Evolutionary conservation across 176 grass and related monocot species (phyloP).

Genomic region (Musa beccarii): DNA sequence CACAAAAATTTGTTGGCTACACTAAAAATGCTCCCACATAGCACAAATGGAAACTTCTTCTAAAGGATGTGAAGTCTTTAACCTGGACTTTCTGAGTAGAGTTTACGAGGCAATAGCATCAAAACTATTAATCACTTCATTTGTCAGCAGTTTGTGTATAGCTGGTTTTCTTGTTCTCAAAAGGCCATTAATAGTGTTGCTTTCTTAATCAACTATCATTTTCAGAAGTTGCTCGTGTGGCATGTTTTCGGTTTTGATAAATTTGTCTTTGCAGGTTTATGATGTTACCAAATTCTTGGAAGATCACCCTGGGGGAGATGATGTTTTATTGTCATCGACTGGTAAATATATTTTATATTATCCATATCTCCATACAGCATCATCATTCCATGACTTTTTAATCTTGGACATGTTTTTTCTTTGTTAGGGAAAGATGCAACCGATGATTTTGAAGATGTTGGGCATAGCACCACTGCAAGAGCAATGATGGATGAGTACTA

Average conservation of each 20-base stretch:
- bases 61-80: too few relatives aligned
- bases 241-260: not conserved
- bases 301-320: conserved; percentile 95
- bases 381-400: not conserved
- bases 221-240: not conserved
- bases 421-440: not conserved
- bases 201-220: too few relatives aligned
- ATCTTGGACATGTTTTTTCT: not conserved
- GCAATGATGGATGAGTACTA: conserved; percentile 31
- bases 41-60: too few relatives aligned
- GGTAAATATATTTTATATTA: conserved; percentile 30
- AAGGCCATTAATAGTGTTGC: too few relatives aligned
- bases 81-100: too few relatives aligned
- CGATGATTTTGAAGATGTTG: conserved; percentile 6
- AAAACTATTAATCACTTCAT: too few relatives aligned
- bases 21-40: too few relatives aligned
- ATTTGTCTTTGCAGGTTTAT: conserved; percentile 51
- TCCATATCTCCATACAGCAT: not conserved
- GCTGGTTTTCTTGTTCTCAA: too few relatives aligned
- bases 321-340: conserved; percentile 78
- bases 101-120: too few relatives aligned
- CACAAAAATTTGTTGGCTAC: too few relatives aligned
- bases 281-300: conserved; percentile 95
- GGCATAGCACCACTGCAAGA: not conserved
- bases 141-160: too few relatives aligned